Conservation (phyloP, 1,284 basidiomycete genomes). For the Ceratobasidium sp. region DNA sequence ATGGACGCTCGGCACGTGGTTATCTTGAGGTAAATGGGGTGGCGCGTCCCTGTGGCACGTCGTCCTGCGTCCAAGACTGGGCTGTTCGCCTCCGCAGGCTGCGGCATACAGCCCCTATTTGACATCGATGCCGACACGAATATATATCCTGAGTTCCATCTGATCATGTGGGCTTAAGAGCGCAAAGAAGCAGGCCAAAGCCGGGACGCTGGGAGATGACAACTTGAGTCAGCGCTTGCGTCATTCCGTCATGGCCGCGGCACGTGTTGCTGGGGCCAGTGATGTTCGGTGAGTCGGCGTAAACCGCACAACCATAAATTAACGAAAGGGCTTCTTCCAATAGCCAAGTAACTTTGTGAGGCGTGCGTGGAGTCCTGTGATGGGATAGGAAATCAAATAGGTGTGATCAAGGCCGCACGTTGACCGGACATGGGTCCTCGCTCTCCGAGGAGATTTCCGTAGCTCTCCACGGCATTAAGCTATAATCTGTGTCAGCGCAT, state of each 20-base stretch:
- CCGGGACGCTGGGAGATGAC: background rate
- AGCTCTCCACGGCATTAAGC: background rate
- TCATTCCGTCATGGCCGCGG: background rate
- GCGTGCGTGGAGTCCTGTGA: background rate
- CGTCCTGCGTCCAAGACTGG: too few relatives aligned
- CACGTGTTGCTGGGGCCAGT: background rate
- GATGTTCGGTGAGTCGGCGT: background rate
- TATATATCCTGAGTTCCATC: background rate
- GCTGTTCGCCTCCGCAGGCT: too few relatives aligned
- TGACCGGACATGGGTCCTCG: background rate
- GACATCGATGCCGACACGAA: background rate
- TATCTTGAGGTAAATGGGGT: too few relatives aligned
- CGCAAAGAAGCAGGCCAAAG: background rate
- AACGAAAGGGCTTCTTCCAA: too few relatives aligned
- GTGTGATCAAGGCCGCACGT: background rate
- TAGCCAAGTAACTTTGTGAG: too few relatives aligned
- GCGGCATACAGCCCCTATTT: too few relatives aligned
- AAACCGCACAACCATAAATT: too few relatives aligned
- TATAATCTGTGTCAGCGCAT: background rate
- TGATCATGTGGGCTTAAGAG: background rate
- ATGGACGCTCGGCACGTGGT: too few relatives aligned
- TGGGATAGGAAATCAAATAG: background rate
- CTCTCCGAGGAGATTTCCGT: background rate
- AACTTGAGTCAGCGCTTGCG: background rate
- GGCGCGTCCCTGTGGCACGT: too few relatives aligned